phyloP scores from a whole-genome alignment of 305 asterid genomes.

The Plantago rigida region DNA sequence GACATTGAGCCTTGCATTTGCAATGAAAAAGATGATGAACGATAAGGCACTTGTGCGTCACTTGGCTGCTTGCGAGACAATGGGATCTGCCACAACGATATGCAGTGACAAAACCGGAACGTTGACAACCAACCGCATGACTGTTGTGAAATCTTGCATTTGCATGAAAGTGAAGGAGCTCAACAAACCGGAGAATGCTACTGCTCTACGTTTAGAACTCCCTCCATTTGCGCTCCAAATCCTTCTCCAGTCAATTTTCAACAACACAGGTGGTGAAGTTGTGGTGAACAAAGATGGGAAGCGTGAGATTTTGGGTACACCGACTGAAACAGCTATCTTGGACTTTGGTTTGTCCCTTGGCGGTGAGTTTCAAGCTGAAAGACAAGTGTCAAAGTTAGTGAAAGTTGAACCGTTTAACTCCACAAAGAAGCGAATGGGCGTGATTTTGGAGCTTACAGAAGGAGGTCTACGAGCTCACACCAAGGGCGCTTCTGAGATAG shows the following conservation, averaged over 20 bases:
- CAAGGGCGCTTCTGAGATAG: slow-evolving; percentile 87
- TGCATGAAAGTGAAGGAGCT: slow-evolving; percentile 50
- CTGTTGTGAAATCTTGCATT: slow-evolving; percentile 74
- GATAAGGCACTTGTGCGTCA: slow-evolving; percentile 91
- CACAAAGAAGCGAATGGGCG: slow-evolving; percentile 76
- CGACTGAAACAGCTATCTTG: slow-evolving; percentile 82
- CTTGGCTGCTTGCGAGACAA: slow-evolving; percentile 90
- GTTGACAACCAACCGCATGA: slow-evolving; percentile 76
- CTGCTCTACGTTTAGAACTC: slow-evolving; percentile 34
- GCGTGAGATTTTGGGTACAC: slow-evolving; percentile 67
- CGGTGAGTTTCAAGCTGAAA: slow-evolving; percentile 55
- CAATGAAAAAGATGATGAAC: slow-evolving; percentile 94
- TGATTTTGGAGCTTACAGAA: slow-evolving; percentile 61
- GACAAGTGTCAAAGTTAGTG: slow-evolving; percentile 36
- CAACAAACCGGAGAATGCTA: slow-evolving; percentile 29
- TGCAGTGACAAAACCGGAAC: slow-evolving; percentile 94
- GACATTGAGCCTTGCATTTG: slow-evolving; percentile 84
- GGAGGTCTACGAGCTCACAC: slow-evolving; percentile 62
- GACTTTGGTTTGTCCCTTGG: slow-evolving; percentile 74
- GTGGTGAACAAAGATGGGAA: slow-evolving; percentile 50
- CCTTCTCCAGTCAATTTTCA: slow-evolving; percentile 67
- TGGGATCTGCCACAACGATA: slow-evolving; percentile 88
- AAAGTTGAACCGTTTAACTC: slow-evolving; percentile 89
- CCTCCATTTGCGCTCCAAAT: slow-evolving; percentile 39
- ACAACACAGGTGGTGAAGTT: slow-evolving; percentile 79